Evolutionary conservation across 2,329 filamentous ascomycete species (phyloP), one percentile per base, ranked within the genome.

Genomic region (Cytospora piceae): DNA sequence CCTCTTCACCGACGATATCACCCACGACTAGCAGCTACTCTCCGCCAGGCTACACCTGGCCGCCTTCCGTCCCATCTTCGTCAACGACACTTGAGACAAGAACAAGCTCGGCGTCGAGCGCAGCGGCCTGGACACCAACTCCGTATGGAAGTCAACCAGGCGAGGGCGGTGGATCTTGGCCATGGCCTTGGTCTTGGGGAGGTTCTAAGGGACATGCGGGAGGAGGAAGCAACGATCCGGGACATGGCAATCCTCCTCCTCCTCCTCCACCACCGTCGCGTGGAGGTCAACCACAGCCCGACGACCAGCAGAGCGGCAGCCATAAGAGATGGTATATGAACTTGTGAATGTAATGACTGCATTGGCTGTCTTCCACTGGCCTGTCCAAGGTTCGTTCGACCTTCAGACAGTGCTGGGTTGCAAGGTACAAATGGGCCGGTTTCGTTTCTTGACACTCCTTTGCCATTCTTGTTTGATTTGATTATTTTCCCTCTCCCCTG

Each of bases 381-480:
- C 22, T 29, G 34, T 57, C 22, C 34, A 14, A 20, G 17, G 9
- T n/a, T 37, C 8, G 9, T n/a, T 37, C 8, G 31, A 22, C 7
- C 15, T 32, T 12, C 39, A 24, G 14, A 22, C n/a, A 34, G 42
- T 22, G 27, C 52, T 24, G 6, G 9, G 14, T 22, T 49, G 37
- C n/a, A 17, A 15, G 11, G 27, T 53, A 27, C 42, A 34, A 24
- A 17, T 22, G 42, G 39, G 58, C 15, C 49, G 39, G 32, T 67
- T 66, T 17, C 31, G 24, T 58, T 67, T 67, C 66, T 66, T 54
- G 66, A 63, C 66, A 51, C 51, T 67, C 66, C 51, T 67, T 67
- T 54, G 55, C 56, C 32, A 34, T 63, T 24, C 29, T 63, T 34
- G 39, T 34, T 37, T 52, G 24, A n/a, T 51, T 63, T 22, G 39